Evolutionary conservation across 2,329 filamentous ascomycete genomes (phyloP), one percentile per base, ranked within the genome.

Genomic region (Mariannaea sp.): DNA sequence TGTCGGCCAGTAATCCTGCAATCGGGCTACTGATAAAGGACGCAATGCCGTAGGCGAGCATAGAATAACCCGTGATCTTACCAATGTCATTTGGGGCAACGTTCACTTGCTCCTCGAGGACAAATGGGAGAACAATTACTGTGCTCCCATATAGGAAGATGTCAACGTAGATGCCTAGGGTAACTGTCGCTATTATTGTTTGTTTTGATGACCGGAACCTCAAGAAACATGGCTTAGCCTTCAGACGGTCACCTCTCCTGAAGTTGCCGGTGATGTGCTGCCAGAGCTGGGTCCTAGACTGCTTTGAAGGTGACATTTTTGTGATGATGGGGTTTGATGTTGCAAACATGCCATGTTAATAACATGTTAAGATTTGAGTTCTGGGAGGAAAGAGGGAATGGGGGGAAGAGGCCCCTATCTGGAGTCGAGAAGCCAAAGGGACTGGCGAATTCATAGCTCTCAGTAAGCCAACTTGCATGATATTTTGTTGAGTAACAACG

Each of bases 81-180:
- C 33, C 27, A 33, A 58, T 47, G 1, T 46, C 29, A 3, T 49
- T 29, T 9, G 51, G 16, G 2, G 20, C 17, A 8, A 52, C 35
- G 1, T 43, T 33, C 5, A 49, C 33, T 14, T 59, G 55, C 2
- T 40, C 32, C 32, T 59, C 38, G 14, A 59, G 30, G 4, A 57
- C 35, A 14, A 60, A 58, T 7, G 55, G 57, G 4, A 58, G 49
- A 3, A 55, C 56, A 13, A 56, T 46, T 30, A 60, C 55, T 19
- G 52, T 58, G 22, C 45, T 49, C 2, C 49, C 57, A 17, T 58
- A 58, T 19, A 60, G 47, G 17, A 58, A 60, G 16, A 60, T 56
- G 36, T 58, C 55, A 22, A 58, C 46, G 10, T 52, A 58, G 2
- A 58, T 58, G 7, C 57, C 55, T 4, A 56, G 39, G 16, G 54